Evolutionary conservation across 179 eudicot genomes (phyloP), one percentile per base, ranked within the genome.

Genomic region (Heliamphora pulchella): DNA sequence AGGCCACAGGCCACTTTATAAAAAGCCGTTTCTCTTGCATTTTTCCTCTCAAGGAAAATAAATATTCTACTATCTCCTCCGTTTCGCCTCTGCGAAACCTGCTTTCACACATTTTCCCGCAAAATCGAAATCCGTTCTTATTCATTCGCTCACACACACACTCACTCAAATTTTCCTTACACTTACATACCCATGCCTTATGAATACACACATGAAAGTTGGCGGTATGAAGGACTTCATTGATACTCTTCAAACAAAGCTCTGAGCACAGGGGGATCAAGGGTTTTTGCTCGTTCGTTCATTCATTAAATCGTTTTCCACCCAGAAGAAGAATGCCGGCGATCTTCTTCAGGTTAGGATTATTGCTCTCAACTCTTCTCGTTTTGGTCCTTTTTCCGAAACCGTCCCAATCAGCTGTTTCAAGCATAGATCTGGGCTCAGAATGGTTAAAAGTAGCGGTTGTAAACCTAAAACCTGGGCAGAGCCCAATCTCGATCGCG

Each of bases 381-480:
- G 78, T 85, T 20, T 64, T 87, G 2, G 7, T 83, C 20, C 81
- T 87, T 1, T 5, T 65, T 53, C 77, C 90, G 44, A 43, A 80
- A 10, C 86, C 74, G 17, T 82, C 88, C 0, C 80, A 87, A 79
- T 83, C 96, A 1, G 99, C 98, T 13, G 98, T 94, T 0, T 80
- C 87, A 5, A 96, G 98, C 87, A 81, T 94, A 89, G 99, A 96
- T 92, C 90, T 94, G 6, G 99, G 99, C 8, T 92, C 98, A 2
- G 98, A 96, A 90, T 96, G 91, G 94, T 64, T 94, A 4, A 96
- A 96, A 86, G 97, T 96, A 58, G 94, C 97, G 11, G 94, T 92
- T 1, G 98, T 96, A 20, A 96, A 94, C 76, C 88, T 94, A 0
- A 96, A 96, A 75, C 98, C 97, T 1, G 97, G 97, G 0, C 98